Evolutionary conservation across 2,329 filamentous ascomycete genomes (phyloP), one percentile per base, ranked within the genome.

Genomic region (Penicillium sp.): DNA sequence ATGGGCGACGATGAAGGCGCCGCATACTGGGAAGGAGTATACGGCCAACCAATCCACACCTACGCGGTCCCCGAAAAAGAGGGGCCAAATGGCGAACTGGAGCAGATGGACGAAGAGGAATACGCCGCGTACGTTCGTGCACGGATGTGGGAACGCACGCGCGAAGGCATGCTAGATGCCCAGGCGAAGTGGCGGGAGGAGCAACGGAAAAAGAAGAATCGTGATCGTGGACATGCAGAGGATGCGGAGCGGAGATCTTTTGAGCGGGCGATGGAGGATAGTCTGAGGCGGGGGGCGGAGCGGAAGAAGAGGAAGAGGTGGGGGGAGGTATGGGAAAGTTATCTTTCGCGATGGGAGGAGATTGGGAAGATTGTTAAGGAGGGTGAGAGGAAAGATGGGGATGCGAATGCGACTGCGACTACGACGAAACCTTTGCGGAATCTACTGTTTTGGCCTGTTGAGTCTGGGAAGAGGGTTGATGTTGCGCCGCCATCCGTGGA

Each of bases 1-100:
- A 88, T 99, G 75, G 93, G 92, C 37, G 95, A 99, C 74, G 93
- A 98, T 70, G 95, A 99, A 76, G 95, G 93, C 47, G 95, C 95
- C 2, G 85, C 87, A 8, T 99, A 95, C 78, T 99, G 95, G 95
- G 89, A 97, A 73, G 86, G 86, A 16, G 90, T 99, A n/a, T 99
- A 98, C 75, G 93, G 92, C 1, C 93, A 98, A 72, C 93, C 95
- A 0, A 89, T 98, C 49, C 92, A 97, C 74, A 84, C 86, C 7
- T 97, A 96, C 71, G 72, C 84, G 0, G 80, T 83, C 26, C 80
- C 81, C 0, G 74, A 77, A 44, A 68, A 69, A 62, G 68, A 79
- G 70, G 83, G 83, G 68, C 52, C 77, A 62, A 50, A 76, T 65
- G 84, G 84, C 16, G 79, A 82, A 57, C 79, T 96, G 13, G 91